These are phyloP conservation scores for Solanum corneliomulleri DNA, from an alignment of 257 asterid species.

Conservation along the genomic window DNA sequence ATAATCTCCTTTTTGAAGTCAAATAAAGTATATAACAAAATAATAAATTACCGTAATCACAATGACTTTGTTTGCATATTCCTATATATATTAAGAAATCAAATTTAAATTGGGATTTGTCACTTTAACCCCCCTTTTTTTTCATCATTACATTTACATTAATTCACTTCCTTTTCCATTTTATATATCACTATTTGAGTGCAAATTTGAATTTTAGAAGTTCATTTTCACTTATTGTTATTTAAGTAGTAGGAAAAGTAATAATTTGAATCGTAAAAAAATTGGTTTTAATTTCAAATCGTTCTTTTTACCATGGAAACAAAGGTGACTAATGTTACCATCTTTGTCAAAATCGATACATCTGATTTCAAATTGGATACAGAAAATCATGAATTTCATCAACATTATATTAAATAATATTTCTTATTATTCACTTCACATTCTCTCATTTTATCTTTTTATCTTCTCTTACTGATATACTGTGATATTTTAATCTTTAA, in stretches of 20 bases:
- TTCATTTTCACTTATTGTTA: not conserved
- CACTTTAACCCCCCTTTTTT: not conserved
- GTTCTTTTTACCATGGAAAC: not conserved
- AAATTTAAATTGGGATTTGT: not conserved
- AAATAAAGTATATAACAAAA: not conserved
- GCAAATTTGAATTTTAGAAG: too few relatives aligned
- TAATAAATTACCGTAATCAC: not conserved
- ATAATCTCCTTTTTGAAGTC: not conserved
- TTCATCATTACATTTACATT: too few relatives aligned
- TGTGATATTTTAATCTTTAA: not conserved
- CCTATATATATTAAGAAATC: not conserved
- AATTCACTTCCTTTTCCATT: too few relatives aligned
- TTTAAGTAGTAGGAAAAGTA: not conserved
- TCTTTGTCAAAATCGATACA: not conserved
- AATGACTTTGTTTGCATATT: not conserved
- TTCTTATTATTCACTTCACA: not conserved
- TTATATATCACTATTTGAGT: too few relatives aligned
- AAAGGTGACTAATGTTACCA: not conserved
- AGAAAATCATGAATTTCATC: not conserved
- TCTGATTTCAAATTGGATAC: not conserved
- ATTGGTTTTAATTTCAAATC: not conserved
- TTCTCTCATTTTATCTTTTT: not conserved
- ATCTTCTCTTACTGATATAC: too few relatives aligned
- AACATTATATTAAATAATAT: too few relatives aligned
- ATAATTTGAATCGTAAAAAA: not conserved